Base-by-base conservation (phyloP, 2,329 filamentous ascomycete species). In the Ustulina deusta region DNA sequence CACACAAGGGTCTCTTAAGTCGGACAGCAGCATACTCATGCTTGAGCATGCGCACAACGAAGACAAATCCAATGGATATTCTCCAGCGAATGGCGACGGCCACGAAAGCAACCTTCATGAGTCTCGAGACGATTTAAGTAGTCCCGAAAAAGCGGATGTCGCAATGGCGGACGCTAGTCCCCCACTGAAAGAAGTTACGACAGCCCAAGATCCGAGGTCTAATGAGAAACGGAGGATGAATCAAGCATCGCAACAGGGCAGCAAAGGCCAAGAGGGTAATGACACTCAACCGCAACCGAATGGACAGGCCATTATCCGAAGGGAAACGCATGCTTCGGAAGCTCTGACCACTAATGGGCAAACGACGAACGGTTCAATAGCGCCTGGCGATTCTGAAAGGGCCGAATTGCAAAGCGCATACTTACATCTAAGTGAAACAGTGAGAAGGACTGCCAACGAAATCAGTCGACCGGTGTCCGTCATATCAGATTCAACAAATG, bases 401-500 rank as follows among this genome's bases (percentile, higher is more conserved):
- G 32, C 61, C 4, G 68, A 66, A 29, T 27, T 51, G 3, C 72
- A 66, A 27, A 63, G 59, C n/a, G 44, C n/a, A n/a, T n/a, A n/a
- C n/a, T n/a, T 36, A 34, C 29, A 58, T 2, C 69, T 69, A 22
- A 69, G 64, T 36, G 67, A 72, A 38, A 59, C 60, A 27, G 66
- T 58, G 20, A 72, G 62, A 42, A 73, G 64, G 32, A 54, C 58
- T 10, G 66, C 69, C 22, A 67, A 73, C 40, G 72, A 68, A 11
- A 71, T 58, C 29, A 76, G 72, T 61, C 71, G 73, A 11, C 74
- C 68, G 6, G 58, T 66, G 55, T 78, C 77, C 13, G 69, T 74
- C 42, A 76, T 81, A 29, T 84, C 84, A 17, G 83, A 84, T 46
- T 80, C 81, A 5, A 77, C 79, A 22, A 81, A 83, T 15, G 82